Conservation (phyloP, 2,329 filamentous ascomycete species). For the Cordyceps fumosorosea region DNA sequence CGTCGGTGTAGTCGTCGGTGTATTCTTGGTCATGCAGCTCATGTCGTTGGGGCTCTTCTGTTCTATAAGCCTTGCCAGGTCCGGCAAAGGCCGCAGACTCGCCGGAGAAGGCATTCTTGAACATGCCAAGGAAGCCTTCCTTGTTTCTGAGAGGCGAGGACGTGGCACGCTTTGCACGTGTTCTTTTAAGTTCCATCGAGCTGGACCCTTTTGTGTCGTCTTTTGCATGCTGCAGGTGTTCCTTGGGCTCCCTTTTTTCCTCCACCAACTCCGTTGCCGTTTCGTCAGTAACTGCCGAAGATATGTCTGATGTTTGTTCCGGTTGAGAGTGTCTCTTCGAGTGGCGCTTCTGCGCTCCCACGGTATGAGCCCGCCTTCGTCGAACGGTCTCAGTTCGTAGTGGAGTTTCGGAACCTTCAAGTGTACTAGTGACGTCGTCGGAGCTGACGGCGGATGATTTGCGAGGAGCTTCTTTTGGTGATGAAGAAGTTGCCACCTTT, state of each 20-base stretch:
- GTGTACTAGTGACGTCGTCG: neutral
- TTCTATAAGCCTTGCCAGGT: conserved; percentile 42
- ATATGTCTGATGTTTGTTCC: neutral
- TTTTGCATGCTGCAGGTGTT: conserved; percentile 20
- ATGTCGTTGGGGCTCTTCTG: conserved; percentile 35
- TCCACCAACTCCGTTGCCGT: conserved; percentile 9
- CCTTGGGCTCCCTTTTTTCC: neutral
- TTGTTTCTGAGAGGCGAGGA: conserved; percentile 46
- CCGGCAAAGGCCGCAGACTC: conserved; percentile 46
- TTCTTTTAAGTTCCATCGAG: conserved; percentile 44
- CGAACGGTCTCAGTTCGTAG: neutral
- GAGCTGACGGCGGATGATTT: neutral
- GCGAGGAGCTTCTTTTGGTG: neutral
- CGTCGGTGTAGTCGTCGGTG: conserved; percentile 20
- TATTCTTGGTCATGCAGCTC: conserved; percentile 20
- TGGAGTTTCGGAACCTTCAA: neutral
- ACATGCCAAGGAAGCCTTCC: conserved; percentile 48
- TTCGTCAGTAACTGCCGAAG: neutral
- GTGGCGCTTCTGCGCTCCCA: neutral
- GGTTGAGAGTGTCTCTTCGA: neutral
- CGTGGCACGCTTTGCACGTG: conserved; percentile 45
- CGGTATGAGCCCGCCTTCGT: conserved; percentile 1
- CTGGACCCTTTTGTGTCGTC: conserved; percentile 15
- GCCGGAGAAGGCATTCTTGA: conserved; percentile 57
- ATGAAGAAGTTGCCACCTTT: neutral